Evolutionary conservation across 345 rosid genomes (phyloP).

Genomic region (Sonneratia caseolaris): DNA sequence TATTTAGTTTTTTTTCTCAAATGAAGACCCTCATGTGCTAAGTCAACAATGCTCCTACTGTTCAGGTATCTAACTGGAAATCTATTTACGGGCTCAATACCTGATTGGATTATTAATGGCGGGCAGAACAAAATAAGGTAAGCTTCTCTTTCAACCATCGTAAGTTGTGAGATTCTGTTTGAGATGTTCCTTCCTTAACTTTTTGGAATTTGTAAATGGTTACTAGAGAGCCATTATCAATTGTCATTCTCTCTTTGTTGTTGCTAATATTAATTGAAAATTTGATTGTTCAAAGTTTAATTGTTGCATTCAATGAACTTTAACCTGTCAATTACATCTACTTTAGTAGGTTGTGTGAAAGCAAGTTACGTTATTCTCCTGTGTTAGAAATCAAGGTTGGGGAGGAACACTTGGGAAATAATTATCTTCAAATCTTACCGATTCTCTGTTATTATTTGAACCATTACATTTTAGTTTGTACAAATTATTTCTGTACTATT

Average conservation of each 20-base stretch:
- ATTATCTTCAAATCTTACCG: too few species aligned
- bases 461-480: neutral
- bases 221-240: neutral
- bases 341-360: too few species aligned
- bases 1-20: neutral
- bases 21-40: neutral
- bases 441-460: too few species aligned
- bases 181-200: neutral
- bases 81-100: constrained; percentile 23
- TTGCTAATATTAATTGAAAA: neutral
- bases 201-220: neutral
- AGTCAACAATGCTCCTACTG: neutral
- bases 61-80: constrained; percentile 29
- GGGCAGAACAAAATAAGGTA: neutral
- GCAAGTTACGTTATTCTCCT: too few species aligned
- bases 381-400: too few species aligned
- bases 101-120: constrained; percentile 12
- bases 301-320: too few species aligned
- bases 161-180: neutral
- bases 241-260: neutral
- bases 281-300: neutral
- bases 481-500: neutral
- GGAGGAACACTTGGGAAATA: too few species aligned
- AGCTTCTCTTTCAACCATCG: neutral
- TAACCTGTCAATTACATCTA: too few species aligned